Base-by-base conservation (phyloP, 2,329 filamentous ascomycete genomes). In the Colletotrichum sp. region DNA sequence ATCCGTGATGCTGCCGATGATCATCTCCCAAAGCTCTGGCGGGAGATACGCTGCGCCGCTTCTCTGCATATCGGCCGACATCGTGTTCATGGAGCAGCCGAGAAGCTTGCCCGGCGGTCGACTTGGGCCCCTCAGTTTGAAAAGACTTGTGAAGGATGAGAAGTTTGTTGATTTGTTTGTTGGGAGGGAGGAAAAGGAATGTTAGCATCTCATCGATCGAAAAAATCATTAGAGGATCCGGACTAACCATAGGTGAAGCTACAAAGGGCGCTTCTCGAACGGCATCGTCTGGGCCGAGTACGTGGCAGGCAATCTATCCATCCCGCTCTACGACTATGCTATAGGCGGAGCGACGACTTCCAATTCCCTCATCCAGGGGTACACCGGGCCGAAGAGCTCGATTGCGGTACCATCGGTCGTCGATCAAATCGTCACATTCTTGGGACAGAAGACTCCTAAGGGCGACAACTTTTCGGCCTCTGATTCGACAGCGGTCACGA, bases 321-420 rank as follows among this genome's bases (percentile, higher is more conserved):
- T 76, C 13, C 70, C 74, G 13, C 74, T 76, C n/a, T 74, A 76
- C 34, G 74, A 74, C 25, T 76, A 76, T n/a, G 74, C 74, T 8
- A 48, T 69, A 8, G 74, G 74, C 16, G 74, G 74, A 28, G 70
- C 74, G 9, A 76, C 74, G 5, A 66, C 74, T 8, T 76, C 74
- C 27, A 76, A 76, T 34, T 16, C 15, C 2, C 22, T 76, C 7
- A 18, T 76, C 12, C 70, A 76, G n/a, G 74, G 74, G 0, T 73
- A 62, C 65, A 76, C 74, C n/a, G 74, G 74, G 36, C 56, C 74
- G 16, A 55, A 67, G 4, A 39, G 34, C 10, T 43, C 70, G 9
- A 76, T 76, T 30, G 34, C 70, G 3, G 70, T 76, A 13, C 70
- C 74, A 15, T 73, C 74, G 6, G 56, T 76, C 8, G 28, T 36